Conservation (phyloP, 805 yeast species). For the Priceomyces carsonii region DNA sequence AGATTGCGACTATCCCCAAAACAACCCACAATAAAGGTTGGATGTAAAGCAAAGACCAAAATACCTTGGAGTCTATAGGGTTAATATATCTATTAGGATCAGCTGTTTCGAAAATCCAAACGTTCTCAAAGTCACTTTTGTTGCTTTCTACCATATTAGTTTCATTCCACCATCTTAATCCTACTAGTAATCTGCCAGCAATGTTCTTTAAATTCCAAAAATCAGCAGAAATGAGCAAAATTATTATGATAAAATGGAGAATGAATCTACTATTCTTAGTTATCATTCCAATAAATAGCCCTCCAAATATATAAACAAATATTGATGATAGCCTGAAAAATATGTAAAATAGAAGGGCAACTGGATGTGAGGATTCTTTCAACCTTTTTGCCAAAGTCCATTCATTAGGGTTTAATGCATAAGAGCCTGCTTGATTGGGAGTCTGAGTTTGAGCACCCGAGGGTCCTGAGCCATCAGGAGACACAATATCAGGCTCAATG, state of each 20-base stretch:
- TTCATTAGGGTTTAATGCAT: conserved; percentile 12
- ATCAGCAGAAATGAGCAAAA: conserved; percentile 80
- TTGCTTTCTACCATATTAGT: conserved; percentile 42
- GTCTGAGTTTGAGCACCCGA: conserved; percentile 4
- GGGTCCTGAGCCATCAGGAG: conserved; percentile 6
- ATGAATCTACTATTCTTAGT: conserved; percentile 53
- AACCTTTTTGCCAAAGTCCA: conserved; percentile 36
- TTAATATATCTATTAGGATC: conserved; percentile 72
- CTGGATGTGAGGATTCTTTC: conserved; percentile 76
- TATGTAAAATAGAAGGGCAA: conserved; percentile 68
- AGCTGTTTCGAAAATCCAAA: conserved; percentile 89
- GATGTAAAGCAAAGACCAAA: conserved; percentile 78
- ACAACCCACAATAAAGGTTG: conserved; percentile 77
- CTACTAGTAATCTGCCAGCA: conserved; percentile 86
- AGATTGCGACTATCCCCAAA: conserved; percentile 72
- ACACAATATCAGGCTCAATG: conserved; percentile 11
- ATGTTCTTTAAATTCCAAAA: conserved; percentile 94
- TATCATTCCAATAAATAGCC: conserved; percentile 53
- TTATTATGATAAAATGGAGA: conserved; percentile 74
- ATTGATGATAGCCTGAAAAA: conserved; percentile 65
- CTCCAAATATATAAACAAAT: conserved; percentile 68
- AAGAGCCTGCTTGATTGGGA: no score
- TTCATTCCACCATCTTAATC: conserved; percentile 97
- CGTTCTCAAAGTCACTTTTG: conserved; percentile 56
- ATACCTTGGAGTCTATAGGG: conserved; percentile 87